Evolutionary conservation across 306 rosid genomes (phyloP), one percentile per base, ranked within the genome.

Genomic region (Castanea sativa): DNA sequence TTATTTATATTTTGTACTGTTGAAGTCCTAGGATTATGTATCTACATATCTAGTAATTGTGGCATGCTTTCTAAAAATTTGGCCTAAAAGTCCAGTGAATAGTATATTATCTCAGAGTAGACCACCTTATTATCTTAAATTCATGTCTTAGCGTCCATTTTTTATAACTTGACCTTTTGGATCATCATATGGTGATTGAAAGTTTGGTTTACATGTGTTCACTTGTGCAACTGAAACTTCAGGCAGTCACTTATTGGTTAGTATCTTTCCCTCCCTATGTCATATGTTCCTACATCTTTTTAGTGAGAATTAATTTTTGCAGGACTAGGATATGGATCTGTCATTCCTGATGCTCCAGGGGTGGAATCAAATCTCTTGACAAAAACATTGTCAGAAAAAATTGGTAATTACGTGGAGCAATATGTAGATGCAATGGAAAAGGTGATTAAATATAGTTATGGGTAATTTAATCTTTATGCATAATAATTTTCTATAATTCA

Each of bases 371-470:
- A 95, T 78, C 86, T 68, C 32, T 84, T 76, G 51, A 92, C 99
- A 5, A 79, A 81, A 83, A 84, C 83, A 63, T 79, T 91, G 79
- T 89, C 90, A 33, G 91, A 84, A 56, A 88, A 89, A 89, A 90
- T 92, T 74, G 83, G 90, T 83, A 85, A 84, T 77, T 86, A 67
- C 79, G 75, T 91, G 83, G 96, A 92, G 41, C 92, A 91, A 76
- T 93, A 95, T 83, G 55, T 92, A 52, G 99, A 92, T 73, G 87
- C 96, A 52, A 95, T 95, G 99, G 99, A 95, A 83, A 92, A 95
- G 99, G 98, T 94, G 83, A 58, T 9, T 72, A 51, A 49, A n/a
- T 51, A 20, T 11, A 65, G 41, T 80, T 69, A 38, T 73, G 81
- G 57, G 70, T 67, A 52, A 78, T 35, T 19, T 35, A 35, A 49